phyloP scores from a whole-genome alignment of 371 early-diverging fungal species.

The Lichtheimia ramosa region DNA sequence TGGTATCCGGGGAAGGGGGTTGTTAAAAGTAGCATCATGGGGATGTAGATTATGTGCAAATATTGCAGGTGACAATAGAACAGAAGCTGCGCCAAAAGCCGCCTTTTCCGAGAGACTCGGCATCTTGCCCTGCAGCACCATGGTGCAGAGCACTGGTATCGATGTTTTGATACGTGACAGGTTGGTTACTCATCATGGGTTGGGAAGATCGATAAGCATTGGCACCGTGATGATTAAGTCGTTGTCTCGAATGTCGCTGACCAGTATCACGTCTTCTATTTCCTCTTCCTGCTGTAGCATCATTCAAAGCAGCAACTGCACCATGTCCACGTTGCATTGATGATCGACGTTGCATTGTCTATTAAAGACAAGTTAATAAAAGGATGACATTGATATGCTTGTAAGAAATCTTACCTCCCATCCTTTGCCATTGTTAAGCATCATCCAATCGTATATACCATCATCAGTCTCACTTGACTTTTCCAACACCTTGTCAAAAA shows the following conservation, averaged over 20 bases:
- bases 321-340: conserved; percentile 22
- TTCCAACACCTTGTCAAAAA: conserved; percentile 86
- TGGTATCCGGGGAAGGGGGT: neutral
- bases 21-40: neutral
- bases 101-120: conserved; percentile 19
- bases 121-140: conserved; percentile 15
- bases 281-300: conserved; percentile 6
- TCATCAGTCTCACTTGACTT: conserved; percentile 80
- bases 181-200: conserved; percentile 16
- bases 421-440: conserved; percentile 59
- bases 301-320: conserved; percentile 22
- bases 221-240: conserved; percentile 9
- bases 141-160: conserved; percentile 18
- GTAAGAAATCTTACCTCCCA: conserved; percentile 39
- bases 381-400: too few species aligned
- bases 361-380: neutral
- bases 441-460: conserved; percentile 96
- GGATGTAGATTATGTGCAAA: conserved; percentile 12
- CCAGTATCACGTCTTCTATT: conserved; percentile 11
- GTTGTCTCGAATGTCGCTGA: conserved; percentile 16
- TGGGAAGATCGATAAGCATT: conserved; percentile 15
- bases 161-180: conserved; percentile 22
- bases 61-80: conserved; percentile 17
- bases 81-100: conserved; percentile 20
- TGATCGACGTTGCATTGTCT: conserved; percentile 11